A percentile compares a stretch with the other conserved stretches of the same genome.
Conservation (phyloP, 805 yeast genomes). For the Phaffomyces opuntiae region DNA sequence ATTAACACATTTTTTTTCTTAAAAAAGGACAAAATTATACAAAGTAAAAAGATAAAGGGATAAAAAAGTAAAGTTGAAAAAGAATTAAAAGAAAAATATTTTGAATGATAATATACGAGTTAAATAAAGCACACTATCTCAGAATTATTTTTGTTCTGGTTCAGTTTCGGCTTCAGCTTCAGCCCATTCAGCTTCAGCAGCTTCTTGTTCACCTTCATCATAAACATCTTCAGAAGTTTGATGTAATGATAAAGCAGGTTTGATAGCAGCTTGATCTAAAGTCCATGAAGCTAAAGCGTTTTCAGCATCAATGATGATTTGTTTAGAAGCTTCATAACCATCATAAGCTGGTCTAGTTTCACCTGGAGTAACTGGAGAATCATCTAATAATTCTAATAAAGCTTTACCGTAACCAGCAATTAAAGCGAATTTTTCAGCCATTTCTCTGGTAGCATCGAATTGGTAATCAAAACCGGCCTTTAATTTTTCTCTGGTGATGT, state of each 20-base stretch:
- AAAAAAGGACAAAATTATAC: not conserved
- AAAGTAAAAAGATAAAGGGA: not conserved
- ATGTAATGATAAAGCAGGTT: conserved; percentile 71
- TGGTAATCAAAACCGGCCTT: conserved; percentile 97
- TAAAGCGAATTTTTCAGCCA: conserved; percentile 90
- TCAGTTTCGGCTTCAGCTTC: conserved; percentile 33
- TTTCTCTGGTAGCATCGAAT: conserved; percentile 91
- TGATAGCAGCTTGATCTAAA: conserved; percentile 88
- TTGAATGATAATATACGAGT: not conserved
- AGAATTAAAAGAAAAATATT: not conserved
- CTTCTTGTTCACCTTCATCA: conserved; percentile 42
- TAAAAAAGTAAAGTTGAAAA: not conserved
- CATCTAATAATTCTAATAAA: conserved; percentile 89
- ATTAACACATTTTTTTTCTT: no score
- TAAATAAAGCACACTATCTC: conserved; percentile 2
- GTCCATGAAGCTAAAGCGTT: conserved; percentile 96
- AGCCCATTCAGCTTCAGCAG: conserved; percentile 42
- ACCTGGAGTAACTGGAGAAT: conserved; percentile 97
- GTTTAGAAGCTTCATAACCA: conserved; percentile 97
- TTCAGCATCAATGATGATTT: conserved; percentile 95
- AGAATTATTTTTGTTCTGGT: conserved; percentile 20
- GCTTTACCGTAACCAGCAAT: conserved; percentile 99
- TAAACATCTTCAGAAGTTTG: conserved; percentile 48
- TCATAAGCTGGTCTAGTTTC: conserved; percentile 98
- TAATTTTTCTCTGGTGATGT: conserved; percentile 95